phyloP scores from a whole-genome alignment of 2,329 filamentous ascomycete genomes.

The Fusarium sambucinum region DNA sequence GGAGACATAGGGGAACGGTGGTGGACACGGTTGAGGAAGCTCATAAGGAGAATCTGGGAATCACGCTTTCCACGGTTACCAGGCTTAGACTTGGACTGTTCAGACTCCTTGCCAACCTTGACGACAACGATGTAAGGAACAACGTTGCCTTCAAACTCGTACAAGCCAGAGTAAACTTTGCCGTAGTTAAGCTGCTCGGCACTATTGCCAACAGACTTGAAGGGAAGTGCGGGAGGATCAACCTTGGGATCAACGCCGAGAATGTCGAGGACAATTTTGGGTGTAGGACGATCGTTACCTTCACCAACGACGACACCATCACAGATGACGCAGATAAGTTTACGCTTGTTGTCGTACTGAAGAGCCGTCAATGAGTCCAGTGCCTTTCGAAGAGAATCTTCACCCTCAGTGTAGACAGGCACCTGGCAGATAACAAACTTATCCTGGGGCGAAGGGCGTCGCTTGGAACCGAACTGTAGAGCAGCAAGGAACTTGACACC shows the following conservation, averaged over 20 bases:
- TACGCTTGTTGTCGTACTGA: slow-evolving; percentile 98
- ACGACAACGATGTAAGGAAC: slow-evolving; percentile 96
- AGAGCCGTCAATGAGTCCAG: slow-evolving; percentile 94
- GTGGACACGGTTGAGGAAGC: slow-evolving; percentile 97
- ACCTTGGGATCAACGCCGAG: slow-evolving; percentile 97
- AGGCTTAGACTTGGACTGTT: slow-evolving; percentile 89
- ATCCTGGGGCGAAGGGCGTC: slow-evolving; percentile 89
- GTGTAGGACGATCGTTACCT: slow-evolving; percentile 95
- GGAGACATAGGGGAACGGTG: slow-evolving; percentile 95
- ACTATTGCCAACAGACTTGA: slow-evolving; percentile 90
- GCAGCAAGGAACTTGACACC: slow-evolving; percentile 91
- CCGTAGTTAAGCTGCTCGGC: slow-evolving; percentile 97
- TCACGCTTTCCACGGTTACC: slow-evolving; percentile 99
- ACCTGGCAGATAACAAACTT: slow-evolving; percentile 99
- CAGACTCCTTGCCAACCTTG: slow-evolving; percentile 97
- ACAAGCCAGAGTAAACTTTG: slow-evolving; percentile 97
- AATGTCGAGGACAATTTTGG: slow-evolving; percentile 97
- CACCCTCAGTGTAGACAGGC: slow-evolving; percentile 96
- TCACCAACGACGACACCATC: slow-evolving; percentile 97
- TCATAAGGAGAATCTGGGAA: slow-evolving; percentile 94
- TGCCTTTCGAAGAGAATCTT: slow-evolving; percentile 92
- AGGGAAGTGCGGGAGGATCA: slow-evolving; percentile 91
- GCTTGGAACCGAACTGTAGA: slow-evolving; percentile 92
- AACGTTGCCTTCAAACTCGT: slow-evolving; percentile 97
- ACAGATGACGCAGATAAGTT: slow-evolving; percentile 95